Conservation (phyloP, 2,329 filamentous ascomycete genomes). For the Botryotinia convoluta region DNA sequence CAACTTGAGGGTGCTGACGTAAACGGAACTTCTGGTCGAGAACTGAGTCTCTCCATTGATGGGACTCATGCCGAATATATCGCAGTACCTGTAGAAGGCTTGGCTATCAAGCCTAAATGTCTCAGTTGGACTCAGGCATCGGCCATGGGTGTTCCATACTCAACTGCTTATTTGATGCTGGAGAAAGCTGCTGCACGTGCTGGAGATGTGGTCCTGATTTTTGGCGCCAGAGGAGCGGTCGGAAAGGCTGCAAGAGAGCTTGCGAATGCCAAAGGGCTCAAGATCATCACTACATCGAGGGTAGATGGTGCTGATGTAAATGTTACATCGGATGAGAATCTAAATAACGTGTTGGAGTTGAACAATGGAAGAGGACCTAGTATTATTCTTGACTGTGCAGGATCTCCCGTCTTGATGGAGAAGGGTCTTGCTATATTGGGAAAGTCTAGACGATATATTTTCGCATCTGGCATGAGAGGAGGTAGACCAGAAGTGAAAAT, state of each 20-base stretch:
- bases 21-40: background rate
- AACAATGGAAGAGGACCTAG: background rate
- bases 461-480: conserved; percentile 5
- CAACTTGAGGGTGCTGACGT: background rate
- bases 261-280: background rate
- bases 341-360: background rate
- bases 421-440: conserved; percentile 4
- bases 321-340: background rate
- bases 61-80: background rate
- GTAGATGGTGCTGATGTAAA: conserved; percentile 1
- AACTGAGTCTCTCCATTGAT: background rate
- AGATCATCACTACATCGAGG: background rate
- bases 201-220: background rate
- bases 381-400: conserved; percentile 13
- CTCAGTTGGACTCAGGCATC: conserved; percentile 2
- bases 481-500: background rate
- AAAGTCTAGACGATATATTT: background rate
- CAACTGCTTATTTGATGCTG: background rate
- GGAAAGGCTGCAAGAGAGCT: background rate
- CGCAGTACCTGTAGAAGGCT: background rate
- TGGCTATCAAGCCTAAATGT: background rate
- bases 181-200: background rate
- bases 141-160: background rate
- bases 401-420: background rate
- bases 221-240: background rate